Percentiles rank a stretch among this genome's conserved stretches.
Evolutionary conservation across 768 basidiomycete species (phyloP).

Genomic region (Calocybe indica): DNA sequence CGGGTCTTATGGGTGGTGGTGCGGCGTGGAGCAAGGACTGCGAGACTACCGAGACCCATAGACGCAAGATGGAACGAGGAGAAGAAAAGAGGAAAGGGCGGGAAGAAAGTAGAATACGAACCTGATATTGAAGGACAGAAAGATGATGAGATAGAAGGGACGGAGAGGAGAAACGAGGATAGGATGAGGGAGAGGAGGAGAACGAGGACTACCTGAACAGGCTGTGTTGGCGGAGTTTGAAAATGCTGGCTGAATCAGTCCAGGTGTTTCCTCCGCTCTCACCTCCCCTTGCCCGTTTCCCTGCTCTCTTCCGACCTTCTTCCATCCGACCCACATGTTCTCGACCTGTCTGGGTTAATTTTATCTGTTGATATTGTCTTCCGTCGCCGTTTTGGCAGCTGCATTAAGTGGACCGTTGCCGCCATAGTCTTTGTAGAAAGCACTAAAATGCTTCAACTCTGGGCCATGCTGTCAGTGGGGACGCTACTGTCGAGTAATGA

Average conservation of each 20-base stretch:
- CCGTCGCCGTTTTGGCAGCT: background rate
- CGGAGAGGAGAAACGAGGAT: slow-evolving; percentile 20
- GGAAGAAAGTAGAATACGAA: slow-evolving; percentile 7
- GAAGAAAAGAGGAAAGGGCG: slow-evolving; percentile 8
- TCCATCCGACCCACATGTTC: background rate
- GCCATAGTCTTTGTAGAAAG: too few relatives aligned
- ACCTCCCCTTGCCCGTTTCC: background rate
- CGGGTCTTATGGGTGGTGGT: too few relatives aligned
- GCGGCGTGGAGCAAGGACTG: too few relatives aligned
- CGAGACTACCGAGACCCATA: too few relatives aligned
- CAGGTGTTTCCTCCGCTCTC: slow-evolving; percentile 2
- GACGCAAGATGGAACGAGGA: background rate
- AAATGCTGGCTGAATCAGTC: slow-evolving; percentile 24
- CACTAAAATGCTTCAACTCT: background rate
- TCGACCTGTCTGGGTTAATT: background rate
- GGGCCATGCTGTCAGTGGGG: background rate
- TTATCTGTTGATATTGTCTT: background rate
- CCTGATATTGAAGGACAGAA: too few relatives aligned
- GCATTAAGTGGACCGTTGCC: too few relatives aligned
- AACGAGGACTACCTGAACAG: slow-evolving; percentile 40
- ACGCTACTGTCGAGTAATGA: too few relatives aligned
- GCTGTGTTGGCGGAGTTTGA: slow-evolving; percentile 49
- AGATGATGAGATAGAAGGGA: slow-evolving; percentile 3
- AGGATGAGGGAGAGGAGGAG: slow-evolving; percentile 19
- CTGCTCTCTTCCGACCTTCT: slow-evolving; percentile 2